These are phyloP conservation scores for Mycena capillaripes DNA, from an alignment of 768 basidiomycete genomes.

Conservation along the genomic window DNA sequence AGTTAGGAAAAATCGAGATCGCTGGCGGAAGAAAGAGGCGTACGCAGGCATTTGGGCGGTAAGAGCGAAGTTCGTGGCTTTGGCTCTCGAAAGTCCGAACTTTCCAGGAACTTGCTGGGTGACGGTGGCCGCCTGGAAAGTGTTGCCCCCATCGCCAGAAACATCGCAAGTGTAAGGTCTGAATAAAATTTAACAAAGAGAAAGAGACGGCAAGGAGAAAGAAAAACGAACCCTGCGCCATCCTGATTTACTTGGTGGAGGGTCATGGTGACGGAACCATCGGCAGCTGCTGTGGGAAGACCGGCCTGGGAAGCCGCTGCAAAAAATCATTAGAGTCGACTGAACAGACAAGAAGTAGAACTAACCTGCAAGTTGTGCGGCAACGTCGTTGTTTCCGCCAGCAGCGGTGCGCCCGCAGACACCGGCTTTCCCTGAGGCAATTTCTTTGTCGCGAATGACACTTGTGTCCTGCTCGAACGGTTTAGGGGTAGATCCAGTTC, in stretches of 20 bases:
- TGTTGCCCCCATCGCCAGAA: slow-evolving; percentile 32
- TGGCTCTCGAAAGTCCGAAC: slow-evolving; percentile 20
- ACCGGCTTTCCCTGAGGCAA: slow-evolving; percentile 29
- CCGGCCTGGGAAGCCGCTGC: slow-evolving; percentile 33
- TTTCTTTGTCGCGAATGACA: slow-evolving; percentile 31
- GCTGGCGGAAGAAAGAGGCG: background rate
- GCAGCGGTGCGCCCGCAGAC: slow-evolving; percentile 29
- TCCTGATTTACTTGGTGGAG: slow-evolving; percentile 38
- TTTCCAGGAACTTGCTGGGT: slow-evolving; percentile 30
- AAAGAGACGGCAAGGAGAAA: too few species aligned
- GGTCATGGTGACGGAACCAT: slow-evolving; percentile 34
- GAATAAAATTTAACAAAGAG: background rate
- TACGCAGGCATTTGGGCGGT: slow-evolving; percentile 34
- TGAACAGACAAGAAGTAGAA: background rate
- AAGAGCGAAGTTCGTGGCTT: slow-evolving; percentile 30
- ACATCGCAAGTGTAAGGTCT: slow-evolving; percentile 35
- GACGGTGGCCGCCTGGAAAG: slow-evolving; percentile 34
- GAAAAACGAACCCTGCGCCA: slow-evolving; percentile 31
- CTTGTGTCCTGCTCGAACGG: slow-evolving; percentile 37
- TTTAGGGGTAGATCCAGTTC: slow-evolving; percentile 17
- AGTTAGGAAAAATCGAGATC: background rate
- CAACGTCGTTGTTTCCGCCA: slow-evolving; percentile 37
- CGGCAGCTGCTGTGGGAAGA: slow-evolving; percentile 30
- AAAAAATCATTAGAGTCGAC: background rate
- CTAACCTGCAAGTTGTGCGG: slow-evolving; percentile 31